Conservation (phyloP, 306 rosid species). For the Cicer yamashitae region DNA sequence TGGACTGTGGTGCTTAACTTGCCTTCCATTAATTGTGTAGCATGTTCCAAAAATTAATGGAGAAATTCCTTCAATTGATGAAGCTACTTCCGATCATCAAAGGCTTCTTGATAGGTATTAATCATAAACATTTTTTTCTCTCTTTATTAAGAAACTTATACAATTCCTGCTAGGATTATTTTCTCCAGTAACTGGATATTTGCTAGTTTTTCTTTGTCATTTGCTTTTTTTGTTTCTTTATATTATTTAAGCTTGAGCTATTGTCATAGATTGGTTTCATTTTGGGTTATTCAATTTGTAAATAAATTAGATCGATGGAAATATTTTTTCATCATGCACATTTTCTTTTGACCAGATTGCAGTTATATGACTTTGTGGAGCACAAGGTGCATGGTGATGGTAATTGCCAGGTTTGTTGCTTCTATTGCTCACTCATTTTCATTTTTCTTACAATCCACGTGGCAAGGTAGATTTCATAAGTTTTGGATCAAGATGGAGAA, state of each 20-base stretch:
- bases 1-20: constrained; percentile 16
- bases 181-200: constrained; percentile 13
- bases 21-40: constrained; percentile 50
- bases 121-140: constrained; percentile 30
- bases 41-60: constrained; percentile 93
- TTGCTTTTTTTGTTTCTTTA: constrained; percentile 1
- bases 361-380: constrained; percentile 68
- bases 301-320: constrained; percentile 15
- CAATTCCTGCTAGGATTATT: constrained; percentile 30
- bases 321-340: constrained; percentile 29
- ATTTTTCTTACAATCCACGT: constrained; percentile 30
- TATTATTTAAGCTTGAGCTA: constrained; percentile 11
- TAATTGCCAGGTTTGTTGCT: constrained; percentile 80
- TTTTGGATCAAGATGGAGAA: constrained; percentile 27
- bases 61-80: constrained; percentile 88
- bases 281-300: constrained; percentile 16
- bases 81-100: constrained; percentile 91
- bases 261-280: constrained; percentile 16
- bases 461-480: constrained; percentile 21
- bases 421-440: constrained; percentile 26
- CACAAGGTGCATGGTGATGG: constrained; percentile 82
- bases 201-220: constrained; percentile 1
- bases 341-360: constrained; percentile 61
- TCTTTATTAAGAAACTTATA: constrained; percentile 10
- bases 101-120: constrained; percentile 83